Evolutionary conservation across 768 basidiomycete genomes (phyloP), one percentile per base, ranked within the genome.

Genomic region (Cystobasidium ongulense): DNA sequence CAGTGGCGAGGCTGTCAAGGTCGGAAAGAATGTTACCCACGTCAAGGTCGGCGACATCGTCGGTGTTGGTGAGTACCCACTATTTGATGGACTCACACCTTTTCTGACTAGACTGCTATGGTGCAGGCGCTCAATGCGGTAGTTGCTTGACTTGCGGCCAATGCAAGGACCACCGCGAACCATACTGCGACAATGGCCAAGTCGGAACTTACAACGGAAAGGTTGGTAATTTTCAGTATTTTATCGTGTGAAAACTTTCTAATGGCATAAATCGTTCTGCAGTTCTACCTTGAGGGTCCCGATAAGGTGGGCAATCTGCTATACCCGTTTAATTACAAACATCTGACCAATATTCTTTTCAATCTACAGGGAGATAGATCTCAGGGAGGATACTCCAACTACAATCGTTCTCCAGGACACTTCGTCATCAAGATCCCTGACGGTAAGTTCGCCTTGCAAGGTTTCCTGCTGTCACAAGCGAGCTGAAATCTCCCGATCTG

Each of bases 361-460:
- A n/a, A 8, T 59, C n/a, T 4, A 50, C 18, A 67, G 65, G 65
- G 65, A 10, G 65, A 67, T 27, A 46, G 65, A 18, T 77, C 75
- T 11, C 77, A 75, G 64, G 77, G 77, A 41, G 78, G 78, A 15
- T 79, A 75, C 80, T 84, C 87, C 63, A 81, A 82, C 64, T 81
- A 82, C 77, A 79, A 83, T 67, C 80, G 84, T 35, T 82, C 80
- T 23, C 82, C 83, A 66, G 78, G 81, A 53, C 84, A 83, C 66
- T 89, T 86, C 76, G 86, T 86, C 38, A 84, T 88, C 78, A 83
- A 83, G 11, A 85, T 90, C 46, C 88, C 88, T 0, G 74, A 75
- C 4, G 77, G 46, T 50, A 50, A 50, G 46, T 4, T 50, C 46
- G 46, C 15, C 43, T 23, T n/a, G 13, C 38, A 8, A 7, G 39